Conservation (phyloP, 768 basidiomycete species). For the Amanita exitialis region DNA sequence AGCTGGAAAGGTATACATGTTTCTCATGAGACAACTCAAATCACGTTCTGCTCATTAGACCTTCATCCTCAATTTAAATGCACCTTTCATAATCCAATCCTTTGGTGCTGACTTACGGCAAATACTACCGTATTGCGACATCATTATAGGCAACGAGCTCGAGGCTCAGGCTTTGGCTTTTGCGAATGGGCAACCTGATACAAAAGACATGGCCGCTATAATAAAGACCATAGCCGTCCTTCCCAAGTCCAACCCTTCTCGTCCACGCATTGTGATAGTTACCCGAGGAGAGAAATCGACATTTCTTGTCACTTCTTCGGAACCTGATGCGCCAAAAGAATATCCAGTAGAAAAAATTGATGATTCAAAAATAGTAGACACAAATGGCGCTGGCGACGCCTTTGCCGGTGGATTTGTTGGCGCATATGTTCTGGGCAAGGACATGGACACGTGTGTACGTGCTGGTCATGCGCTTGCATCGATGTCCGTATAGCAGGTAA, state of each 20-base stretch:
- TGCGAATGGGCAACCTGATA: slow-evolving; percentile 57
- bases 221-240: slow-evolving; percentile 65
- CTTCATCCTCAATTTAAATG: slow-evolving; percentile 89
- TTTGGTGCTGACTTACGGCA: slow-evolving; percentile 75
- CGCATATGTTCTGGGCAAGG: slow-evolving; percentile 72
- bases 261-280: slow-evolving; percentile 78
- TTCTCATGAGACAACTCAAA: background rate
- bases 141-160: slow-evolving; percentile 90
- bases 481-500: slow-evolving; percentile 76
- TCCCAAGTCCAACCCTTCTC: slow-evolving; percentile 66
- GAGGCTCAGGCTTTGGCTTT: slow-evolving; percentile 85
- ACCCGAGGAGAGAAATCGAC: slow-evolving; percentile 88
- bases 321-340: slow-evolving; percentile 44
- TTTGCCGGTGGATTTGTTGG: slow-evolving; percentile 96
- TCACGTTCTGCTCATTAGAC: slow-evolving; percentile 34
- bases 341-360: slow-evolving; percentile 49
- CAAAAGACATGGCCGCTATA: slow-evolving; percentile 55
- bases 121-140: slow-evolving; percentile 76
- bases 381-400: slow-evolving; percentile 95
- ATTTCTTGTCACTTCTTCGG: slow-evolving; percentile 56
- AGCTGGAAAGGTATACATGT: slow-evolving; percentile 53
- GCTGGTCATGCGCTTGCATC: slow-evolving; percentile 80
- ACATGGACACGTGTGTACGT: slow-evolving; percentile 65
- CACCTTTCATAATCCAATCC: slow-evolving; percentile 95
- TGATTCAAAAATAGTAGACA: slow-evolving; percentile 76